Conservation (phyloP, 768 basidiomycete genomes). For the Mrakia hoshinonis region DNA sequence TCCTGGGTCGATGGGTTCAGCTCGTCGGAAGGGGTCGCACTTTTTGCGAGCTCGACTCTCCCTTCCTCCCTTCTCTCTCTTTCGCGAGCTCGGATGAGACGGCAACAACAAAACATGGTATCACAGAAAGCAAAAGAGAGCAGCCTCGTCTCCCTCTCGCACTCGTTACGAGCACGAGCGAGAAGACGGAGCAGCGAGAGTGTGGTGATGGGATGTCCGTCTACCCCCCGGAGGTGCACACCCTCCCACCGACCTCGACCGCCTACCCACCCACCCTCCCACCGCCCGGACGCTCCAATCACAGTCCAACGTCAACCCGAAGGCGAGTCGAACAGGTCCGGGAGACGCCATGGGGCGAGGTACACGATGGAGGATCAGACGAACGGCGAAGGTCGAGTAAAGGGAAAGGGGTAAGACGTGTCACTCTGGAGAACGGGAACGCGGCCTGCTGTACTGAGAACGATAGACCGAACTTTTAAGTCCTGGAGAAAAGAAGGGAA, state of each 20-base stretch:
- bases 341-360: background rate
- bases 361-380: background rate
- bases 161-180: background rate
- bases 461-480: constrained; percentile 13
- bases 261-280: background rate
- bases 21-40: background rate
- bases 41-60: background rate
- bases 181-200: no score
- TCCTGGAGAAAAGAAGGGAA: background rate
- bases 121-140: background rate
- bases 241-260: constrained; percentile 13
- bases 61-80: background rate
- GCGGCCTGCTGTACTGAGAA: constrained; percentile 1
- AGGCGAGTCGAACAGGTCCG: no score
- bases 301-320: background rate
- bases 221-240: constrained; percentile 4
- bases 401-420: constrained; percentile 1
- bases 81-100: background rate
- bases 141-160: background rate
- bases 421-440: constrained; percentile 20
- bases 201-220: background rate
- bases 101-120: background rate
- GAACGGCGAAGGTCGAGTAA: constrained; percentile 15
- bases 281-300: background rate
- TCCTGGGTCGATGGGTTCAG: no score